Evolutionary conservation across 2,329 filamentous ascomycete genomes (phyloP).

Genomic region (Exserohilum rostratum): DNA sequence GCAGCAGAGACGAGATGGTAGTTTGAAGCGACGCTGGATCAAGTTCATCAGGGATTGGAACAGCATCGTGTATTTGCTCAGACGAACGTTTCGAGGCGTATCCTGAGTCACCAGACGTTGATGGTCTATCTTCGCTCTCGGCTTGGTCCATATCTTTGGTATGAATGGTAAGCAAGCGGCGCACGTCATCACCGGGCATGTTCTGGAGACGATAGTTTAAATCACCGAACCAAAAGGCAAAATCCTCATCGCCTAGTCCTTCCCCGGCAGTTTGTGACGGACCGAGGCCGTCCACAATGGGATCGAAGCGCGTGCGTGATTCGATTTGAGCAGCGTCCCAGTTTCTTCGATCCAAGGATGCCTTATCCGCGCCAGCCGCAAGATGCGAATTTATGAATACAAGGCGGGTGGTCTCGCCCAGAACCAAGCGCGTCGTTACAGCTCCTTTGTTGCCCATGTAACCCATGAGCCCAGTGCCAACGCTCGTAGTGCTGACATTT

Average conservation of each 20-base stretch:
- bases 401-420: constrained; percentile 87
- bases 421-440: constrained; percentile 77
- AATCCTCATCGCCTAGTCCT: constrained; percentile 85
- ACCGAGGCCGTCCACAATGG: constrained; percentile 70
- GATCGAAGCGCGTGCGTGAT: constrained; percentile 76
- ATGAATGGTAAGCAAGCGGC: constrained; percentile 81
- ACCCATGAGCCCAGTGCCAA: constrained; percentile 88
- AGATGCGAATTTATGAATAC: constrained; percentile 93
- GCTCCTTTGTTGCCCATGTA: constrained; percentile 98
- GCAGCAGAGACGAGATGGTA: constrained; percentile 82
- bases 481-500: constrained; percentile 78
- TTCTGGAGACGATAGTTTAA: constrained; percentile 92
- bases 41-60: constrained; percentile 57
- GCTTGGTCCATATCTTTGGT: constrained; percentile 68
- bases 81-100: constrained; percentile 25
- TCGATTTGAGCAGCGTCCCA: constrained; percentile 88
- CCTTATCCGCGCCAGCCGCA: constrained; percentile 81
- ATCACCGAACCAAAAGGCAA: constrained; percentile 95
- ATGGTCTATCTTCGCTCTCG: constrained; percentile 11
- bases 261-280: constrained; percentile 64
- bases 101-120: constrained; percentile 29
- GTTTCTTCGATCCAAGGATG: constrained; percentile 79
- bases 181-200: constrained; percentile 87
- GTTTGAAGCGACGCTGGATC: constrained; percentile 88
- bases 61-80: constrained; percentile 19